Conservation (phyloP, 495 filamentous ascomycete genomes). For the Penicillium pulvis region DNA sequence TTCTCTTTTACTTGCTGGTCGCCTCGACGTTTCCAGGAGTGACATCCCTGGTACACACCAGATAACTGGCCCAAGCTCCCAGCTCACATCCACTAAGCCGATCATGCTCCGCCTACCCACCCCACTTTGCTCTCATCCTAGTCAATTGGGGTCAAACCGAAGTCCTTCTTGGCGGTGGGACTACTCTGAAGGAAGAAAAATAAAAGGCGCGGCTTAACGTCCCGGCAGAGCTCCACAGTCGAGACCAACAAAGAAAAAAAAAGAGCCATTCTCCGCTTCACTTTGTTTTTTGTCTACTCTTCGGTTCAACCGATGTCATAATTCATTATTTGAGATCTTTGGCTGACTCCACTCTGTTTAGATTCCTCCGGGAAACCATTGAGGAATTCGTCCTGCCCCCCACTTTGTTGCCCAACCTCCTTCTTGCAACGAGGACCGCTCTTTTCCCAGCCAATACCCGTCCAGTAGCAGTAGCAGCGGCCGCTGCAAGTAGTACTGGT, state of each 20-base stretch:
- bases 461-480: slow-evolving; percentile 28
- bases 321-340: slow-evolving; percentile 19
- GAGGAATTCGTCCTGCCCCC: slow-evolving; percentile 65
- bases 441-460: slow-evolving; percentile 79
- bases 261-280: slow-evolving; percentile 14
- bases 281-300: slow-evolving; percentile 11
- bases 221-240: slow-evolving; percentile 26
- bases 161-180: slow-evolving; percentile 15
- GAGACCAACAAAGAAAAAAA: slow-evolving; percentile 12
- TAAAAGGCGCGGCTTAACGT: slow-evolving; percentile 12
- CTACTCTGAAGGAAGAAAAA: slow-evolving; percentile 9
- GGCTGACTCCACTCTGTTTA: slow-evolving; percentile 40
- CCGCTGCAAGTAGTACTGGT: slow-evolving; percentile 25
- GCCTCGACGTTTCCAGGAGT: slow-evolving; percentile 12
- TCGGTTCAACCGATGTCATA: slow-evolving; percentile 22
- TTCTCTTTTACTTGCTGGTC: slow-evolving; percentile 12
- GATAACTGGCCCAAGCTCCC: slow-evolving; percentile 43
- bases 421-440: slow-evolving; percentile 68
- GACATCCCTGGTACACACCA: slow-evolving; percentile 21
- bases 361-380: slow-evolving; percentile 75
- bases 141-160: slow-evolving; percentile 13
- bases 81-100: slow-evolving; percentile 27
- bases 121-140: slow-evolving; percentile 25
- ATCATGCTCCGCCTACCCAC: slow-evolving; percentile 29
- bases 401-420: slow-evolving; percentile 68